Evolutionary conservation across 2,329 filamentous ascomycete species (phyloP).

Genomic region (Truncatella angustata): DNA sequence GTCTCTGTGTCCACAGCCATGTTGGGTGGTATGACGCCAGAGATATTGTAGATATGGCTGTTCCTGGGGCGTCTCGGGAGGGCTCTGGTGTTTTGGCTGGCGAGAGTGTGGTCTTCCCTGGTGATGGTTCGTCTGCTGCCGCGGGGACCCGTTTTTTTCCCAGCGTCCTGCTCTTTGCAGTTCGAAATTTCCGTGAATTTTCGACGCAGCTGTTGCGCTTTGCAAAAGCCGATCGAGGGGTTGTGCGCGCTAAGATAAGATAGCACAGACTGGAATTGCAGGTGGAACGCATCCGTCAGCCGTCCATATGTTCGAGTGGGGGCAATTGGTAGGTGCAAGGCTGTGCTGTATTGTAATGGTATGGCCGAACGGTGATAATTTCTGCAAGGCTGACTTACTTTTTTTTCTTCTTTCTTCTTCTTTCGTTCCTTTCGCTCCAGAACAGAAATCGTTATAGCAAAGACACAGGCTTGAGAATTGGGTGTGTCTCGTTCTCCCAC

Average conservation of each 20-base stretch:
- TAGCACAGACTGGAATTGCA: constrained; percentile 21
- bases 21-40: constrained; percentile 41
- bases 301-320: neutral
- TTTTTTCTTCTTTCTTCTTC: neutral
- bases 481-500: too few relatives aligned
- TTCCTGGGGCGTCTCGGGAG: constrained; percentile 8
- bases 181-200: constrained; percentile 38
- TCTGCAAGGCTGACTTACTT: constrained; percentile 4
- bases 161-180: constrained; percentile 9
- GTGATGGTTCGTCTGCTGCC: constrained; percentile 9
- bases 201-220: constrained; percentile 37
- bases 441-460: neutral
- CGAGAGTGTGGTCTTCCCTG: neutral
- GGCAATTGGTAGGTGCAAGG: constrained; percentile 1
- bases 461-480: neutral
- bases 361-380: neutral
- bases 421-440: neutral
- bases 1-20: constrained; percentile 81
- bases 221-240: constrained; percentile 39
- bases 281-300: neutral
- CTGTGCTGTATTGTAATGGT: too few relatives aligned
- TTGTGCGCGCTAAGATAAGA: constrained; percentile 58
- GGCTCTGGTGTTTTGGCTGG: constrained; percentile 8
- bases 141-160: constrained; percentile 8
- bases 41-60: constrained; percentile 15